Conservation (phyloP, 148 eudicot genomes). For the Nepenthes gracilis region DNA sequence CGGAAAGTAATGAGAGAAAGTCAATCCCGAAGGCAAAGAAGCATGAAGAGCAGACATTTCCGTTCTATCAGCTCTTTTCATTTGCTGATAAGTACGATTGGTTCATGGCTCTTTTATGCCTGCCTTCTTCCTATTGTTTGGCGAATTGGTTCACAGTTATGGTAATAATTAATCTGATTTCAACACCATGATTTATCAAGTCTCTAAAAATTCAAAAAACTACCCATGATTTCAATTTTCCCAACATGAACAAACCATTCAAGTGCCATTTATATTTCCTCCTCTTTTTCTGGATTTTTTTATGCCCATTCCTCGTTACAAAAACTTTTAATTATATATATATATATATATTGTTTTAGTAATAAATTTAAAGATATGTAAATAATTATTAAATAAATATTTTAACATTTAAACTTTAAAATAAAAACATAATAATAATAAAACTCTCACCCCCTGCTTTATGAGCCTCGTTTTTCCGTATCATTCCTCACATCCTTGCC, state of each 20-base stretch:
- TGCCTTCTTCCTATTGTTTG: constrained; percentile 79
- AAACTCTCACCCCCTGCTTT: too few relatives aligned
- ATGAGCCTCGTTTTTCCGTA: too few relatives aligned
- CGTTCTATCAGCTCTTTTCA: constrained; percentile 69
- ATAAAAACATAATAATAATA: too few relatives aligned
- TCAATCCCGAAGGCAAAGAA: constrained; percentile 45
- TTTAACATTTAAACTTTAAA: too few relatives aligned
- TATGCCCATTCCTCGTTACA: neutral
- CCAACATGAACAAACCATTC: too few relatives aligned
- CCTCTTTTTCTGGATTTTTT: neutral
- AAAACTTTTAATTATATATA: too few relatives aligned
- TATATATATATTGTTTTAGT: too few relatives aligned
- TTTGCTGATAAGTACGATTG: constrained; percentile 81
- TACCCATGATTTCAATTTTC: neutral
- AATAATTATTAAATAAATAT: too few relatives aligned
- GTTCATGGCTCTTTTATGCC: constrained; percentile 96
- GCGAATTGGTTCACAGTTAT: constrained; percentile 91
- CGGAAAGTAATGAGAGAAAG: neutral
- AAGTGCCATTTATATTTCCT: neutral
- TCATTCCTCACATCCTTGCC: too few relatives aligned
- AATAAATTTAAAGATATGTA: too few relatives aligned
- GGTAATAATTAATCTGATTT: constrained; percentile 86
- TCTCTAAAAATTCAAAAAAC: constrained; percentile 47
- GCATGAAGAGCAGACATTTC: constrained; percentile 78
- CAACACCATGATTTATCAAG: constrained; percentile 74